Conservation (phyloP, 129 eudicot genomes). For the Gnaphalium uliginosum region DNA sequence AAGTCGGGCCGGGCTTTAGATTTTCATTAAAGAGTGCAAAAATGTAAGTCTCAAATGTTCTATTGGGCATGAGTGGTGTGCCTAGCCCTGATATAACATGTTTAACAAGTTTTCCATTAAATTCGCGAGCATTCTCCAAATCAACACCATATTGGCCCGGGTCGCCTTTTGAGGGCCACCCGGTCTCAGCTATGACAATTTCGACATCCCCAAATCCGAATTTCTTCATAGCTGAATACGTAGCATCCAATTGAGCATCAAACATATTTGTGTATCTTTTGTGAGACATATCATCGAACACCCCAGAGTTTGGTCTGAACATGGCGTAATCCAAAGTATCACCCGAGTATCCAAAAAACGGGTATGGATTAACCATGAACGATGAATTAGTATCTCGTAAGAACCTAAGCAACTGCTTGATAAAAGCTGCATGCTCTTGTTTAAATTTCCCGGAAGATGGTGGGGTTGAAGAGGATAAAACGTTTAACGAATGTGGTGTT, state of each 20-base stretch:
- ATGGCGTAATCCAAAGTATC: slow-evolving; percentile 67
- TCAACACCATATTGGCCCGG: slow-evolving; percentile 62
- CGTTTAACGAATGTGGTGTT: slow-evolving; percentile 73
- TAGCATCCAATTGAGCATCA: slow-evolving; percentile 79
- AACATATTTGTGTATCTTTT: slow-evolving; percentile 73
- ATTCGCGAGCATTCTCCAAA: slow-evolving; percentile 58
- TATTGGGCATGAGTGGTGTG: slow-evolving; percentile 91
- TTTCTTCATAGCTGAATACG: slow-evolving; percentile 65
- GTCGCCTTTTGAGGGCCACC: slow-evolving; percentile 92
- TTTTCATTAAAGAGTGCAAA: slow-evolving; percentile 83
- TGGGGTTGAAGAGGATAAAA: slow-evolving; percentile 66
- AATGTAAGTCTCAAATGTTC: slow-evolving; percentile 73
- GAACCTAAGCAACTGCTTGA: slow-evolving; percentile 63
- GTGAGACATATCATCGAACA: slow-evolving; percentile 49
- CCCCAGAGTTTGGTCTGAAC: slow-evolving; percentile 65
- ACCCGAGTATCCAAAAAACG: slow-evolving; percentile 63
- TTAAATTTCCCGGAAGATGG: slow-evolving; percentile 72
- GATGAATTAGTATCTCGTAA: slow-evolving; percentile 63
- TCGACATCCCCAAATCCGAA: slow-evolving; percentile 58
- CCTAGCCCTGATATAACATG: slow-evolving; percentile 73
- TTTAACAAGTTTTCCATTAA: slow-evolving; percentile 56
- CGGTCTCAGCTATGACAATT: slow-evolving; percentile 78
- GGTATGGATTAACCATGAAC: slow-evolving; percentile 84
- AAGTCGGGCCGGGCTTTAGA: slow-evolving; percentile 73
- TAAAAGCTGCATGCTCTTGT: slow-evolving; percentile 50